Evolutionary conservation across 2,329 filamentous ascomycete species (phyloP).

Genomic region (Fusarium haematococcum): DNA sequence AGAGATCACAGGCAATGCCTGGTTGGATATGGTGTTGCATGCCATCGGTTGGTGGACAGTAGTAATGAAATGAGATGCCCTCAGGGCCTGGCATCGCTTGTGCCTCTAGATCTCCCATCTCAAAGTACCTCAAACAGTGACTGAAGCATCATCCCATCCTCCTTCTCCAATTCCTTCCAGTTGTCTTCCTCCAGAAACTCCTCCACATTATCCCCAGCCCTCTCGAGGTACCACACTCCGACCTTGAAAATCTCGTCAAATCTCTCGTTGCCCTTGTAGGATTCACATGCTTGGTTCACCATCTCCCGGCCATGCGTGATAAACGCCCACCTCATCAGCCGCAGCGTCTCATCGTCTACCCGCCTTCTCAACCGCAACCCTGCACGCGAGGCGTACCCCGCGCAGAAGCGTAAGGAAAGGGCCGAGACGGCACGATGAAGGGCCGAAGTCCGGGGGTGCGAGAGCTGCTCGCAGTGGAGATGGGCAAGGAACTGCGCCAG

Average conservation of each 20-base stretch:
- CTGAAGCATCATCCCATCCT: not conserved
- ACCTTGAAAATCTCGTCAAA: slow-evolving; percentile 17
- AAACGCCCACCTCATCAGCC: slow-evolving; percentile 28
- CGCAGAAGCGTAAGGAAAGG: slow-evolving; percentile 23
- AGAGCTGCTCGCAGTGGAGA: slow-evolving; percentile 23
- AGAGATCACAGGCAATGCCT: not conserved
- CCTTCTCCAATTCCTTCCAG: slow-evolving; percentile 17
- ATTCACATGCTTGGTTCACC: slow-evolving; percentile 32
- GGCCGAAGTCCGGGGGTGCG: not conserved
- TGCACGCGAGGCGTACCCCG: slow-evolving; percentile 14
- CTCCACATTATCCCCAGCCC: slow-evolving; percentile 21
- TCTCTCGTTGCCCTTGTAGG: not conserved
- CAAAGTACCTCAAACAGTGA: not conserved
- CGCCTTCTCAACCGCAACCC: slow-evolving; percentile 2
- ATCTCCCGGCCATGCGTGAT: slow-evolving; percentile 30
- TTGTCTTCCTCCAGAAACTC: slow-evolving; percentile 23
- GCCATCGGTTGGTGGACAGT: not conserved
- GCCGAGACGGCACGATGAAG: not conserved
- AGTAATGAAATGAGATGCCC: not conserved
- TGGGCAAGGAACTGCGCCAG: slow-evolving; percentile 36
- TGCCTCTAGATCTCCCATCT: not conserved
- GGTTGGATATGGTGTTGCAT: not conserved
- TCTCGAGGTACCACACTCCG: slow-evolving; percentile 34
- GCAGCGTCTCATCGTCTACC: slow-evolving; percentile 4
- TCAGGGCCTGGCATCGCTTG: not conserved